phyloP scores from a whole-genome alignment of 768 basidiomycete genomes.

The Boletus barrowsii region DNA sequence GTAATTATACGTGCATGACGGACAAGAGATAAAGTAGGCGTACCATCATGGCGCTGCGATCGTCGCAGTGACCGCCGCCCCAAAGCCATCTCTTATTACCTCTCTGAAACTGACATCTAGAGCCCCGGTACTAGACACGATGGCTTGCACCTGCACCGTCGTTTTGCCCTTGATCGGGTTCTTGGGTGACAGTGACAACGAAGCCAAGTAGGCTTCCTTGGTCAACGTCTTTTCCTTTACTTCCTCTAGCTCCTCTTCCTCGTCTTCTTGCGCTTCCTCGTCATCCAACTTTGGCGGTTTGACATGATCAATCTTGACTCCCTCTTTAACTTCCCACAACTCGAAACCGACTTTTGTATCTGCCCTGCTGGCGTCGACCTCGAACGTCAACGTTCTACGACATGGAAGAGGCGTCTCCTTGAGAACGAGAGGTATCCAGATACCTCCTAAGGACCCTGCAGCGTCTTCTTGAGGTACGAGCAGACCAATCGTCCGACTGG shows the following conservation, averaged over 20 bases:
- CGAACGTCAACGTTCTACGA: conserved; percentile 56
- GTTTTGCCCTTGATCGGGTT: conserved; percentile 48
- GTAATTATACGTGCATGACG: not conserved
- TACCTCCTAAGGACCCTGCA: conserved; percentile 48
- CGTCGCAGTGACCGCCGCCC: conserved; percentile 32
- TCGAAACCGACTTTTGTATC: conserved; percentile 53
- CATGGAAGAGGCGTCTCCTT: conserved; percentile 72
- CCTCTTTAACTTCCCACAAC: conserved; percentile 75
- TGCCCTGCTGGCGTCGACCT: conserved; percentile 47
- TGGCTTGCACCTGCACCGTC: conserved; percentile 45
- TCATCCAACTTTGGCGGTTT: conserved; percentile 43
- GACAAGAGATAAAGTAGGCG: not conserved
- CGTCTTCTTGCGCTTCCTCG: conserved; percentile 36
- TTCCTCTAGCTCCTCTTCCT: conserved; percentile 57
- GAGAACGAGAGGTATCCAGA: conserved; percentile 63
- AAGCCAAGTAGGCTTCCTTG: conserved; percentile 50
- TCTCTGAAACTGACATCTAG: conserved; percentile 41
- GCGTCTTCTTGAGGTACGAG: conserved; percentile 53
- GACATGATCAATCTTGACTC: conserved; percentile 59
- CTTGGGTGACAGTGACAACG: conserved; percentile 32
- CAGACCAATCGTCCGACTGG: conserved; percentile 60
- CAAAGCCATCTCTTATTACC: conserved; percentile 31
- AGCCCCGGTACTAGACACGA: conserved; percentile 33
- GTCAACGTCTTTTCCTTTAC: conserved; percentile 58
- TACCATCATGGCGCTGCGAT: conserved; percentile 24